Conservation (phyloP, 352 stramenopile genomes). For the Globisporangium canariense region DNA sequence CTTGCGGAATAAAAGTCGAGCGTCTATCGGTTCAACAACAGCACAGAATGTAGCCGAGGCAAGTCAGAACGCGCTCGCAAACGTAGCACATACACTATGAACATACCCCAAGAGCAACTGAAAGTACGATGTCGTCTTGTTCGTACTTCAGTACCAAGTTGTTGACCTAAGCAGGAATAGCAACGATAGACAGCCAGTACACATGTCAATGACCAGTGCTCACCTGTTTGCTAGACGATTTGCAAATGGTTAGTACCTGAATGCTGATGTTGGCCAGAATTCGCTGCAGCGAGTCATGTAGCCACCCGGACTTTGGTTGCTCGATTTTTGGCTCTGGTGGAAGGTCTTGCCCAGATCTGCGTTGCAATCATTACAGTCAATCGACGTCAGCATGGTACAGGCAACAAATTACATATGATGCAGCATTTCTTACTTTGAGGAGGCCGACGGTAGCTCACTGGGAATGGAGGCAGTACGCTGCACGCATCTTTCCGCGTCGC, state of each 20-base stretch:
- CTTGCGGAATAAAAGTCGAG: slow-evolving; percentile 77
- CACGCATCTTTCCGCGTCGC: slow-evolving; percentile 19
- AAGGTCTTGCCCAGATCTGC: slow-evolving; percentile 10
- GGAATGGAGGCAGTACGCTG: slow-evolving; percentile 20
- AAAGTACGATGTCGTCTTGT: slow-evolving; percentile 84
- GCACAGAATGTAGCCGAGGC: not conserved
- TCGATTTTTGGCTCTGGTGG: slow-evolving; percentile 49
- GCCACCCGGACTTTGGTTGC: slow-evolving; percentile 76
- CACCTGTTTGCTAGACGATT: too few relatives aligned
- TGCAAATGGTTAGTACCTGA: slow-evolving; percentile 28
- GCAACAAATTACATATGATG: not conserved
- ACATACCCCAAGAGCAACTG: slow-evolving; percentile 71
- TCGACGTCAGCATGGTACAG: not conserved
- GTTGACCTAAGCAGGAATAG: slow-evolving; percentile 46
- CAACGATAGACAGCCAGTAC: not conserved
- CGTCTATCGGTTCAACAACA: slow-evolving; percentile 29
- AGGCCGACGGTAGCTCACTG: not conserved
- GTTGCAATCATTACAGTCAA: not conserved
- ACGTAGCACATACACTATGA: not conserved
- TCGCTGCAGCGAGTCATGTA: slow-evolving; percentile 73
- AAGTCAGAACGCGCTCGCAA: not conserved
- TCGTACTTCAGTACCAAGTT: slow-evolving; percentile 90
- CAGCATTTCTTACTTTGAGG: not conserved
- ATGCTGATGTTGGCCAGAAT: slow-evolving; percentile 83
- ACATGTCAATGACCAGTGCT: too few relatives aligned